A percentile compares a stretch with the other conserved stretches of the same genome.
phyloP scores from a whole-genome alignment of 2,329 filamentous ascomycete species.

The Epichloe scottii region DNA sequence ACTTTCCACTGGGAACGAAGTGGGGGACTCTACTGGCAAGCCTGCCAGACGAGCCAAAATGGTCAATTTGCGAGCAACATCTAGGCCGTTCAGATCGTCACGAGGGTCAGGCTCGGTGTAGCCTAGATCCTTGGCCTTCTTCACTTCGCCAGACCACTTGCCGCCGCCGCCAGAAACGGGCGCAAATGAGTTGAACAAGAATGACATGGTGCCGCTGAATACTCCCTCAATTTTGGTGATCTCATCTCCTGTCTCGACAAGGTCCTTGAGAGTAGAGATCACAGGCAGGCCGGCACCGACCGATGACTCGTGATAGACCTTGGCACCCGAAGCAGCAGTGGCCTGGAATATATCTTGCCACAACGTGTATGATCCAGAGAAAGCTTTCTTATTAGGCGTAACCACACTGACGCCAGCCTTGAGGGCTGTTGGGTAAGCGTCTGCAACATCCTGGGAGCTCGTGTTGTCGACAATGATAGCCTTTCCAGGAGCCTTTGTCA shows the following conservation, averaged over 20 bases:
- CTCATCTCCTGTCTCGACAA: slow-evolving; percentile 87
- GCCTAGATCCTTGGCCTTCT: slow-evolving; percentile 81
- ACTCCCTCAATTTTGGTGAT: slow-evolving; percentile 91
- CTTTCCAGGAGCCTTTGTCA: slow-evolving; percentile 64
- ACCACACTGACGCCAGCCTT: slow-evolving; percentile 77
- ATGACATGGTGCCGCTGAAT: slow-evolving; percentile 95
- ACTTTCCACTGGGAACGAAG: slow-evolving; percentile 85
- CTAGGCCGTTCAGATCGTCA: slow-evolving; percentile 76
- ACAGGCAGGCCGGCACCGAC: slow-evolving; percentile 89
- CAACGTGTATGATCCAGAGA: slow-evolving; percentile 66
- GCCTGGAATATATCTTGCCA: slow-evolving; percentile 81
- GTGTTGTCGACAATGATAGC: slow-evolving; percentile 91
- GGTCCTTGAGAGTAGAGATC: slow-evolving; percentile 83
- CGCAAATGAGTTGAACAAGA: slow-evolving; percentile 95
- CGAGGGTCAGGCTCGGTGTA: slow-evolving; percentile 85
- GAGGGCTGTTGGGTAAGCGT: slow-evolving; percentile 71
- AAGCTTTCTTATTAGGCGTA: slow-evolving; percentile 97
- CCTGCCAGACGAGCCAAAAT: slow-evolving; percentile 83
- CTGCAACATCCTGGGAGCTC: slow-evolving; percentile 74
- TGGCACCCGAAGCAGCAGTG: slow-evolving; percentile 57
- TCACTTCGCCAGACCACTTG: slow-evolving; percentile 83
- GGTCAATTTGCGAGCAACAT: slow-evolving; percentile 91
- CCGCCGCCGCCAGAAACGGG: slow-evolving; percentile 62
- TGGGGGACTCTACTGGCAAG: slow-evolving; percentile 68
- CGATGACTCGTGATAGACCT: slow-evolving; percentile 89